Evolutionary conservation across 1,284 basidiomycete genomes (phyloP), one percentile per base, ranked within the genome.

Genomic region (Heliocybe sulcata): DNA sequence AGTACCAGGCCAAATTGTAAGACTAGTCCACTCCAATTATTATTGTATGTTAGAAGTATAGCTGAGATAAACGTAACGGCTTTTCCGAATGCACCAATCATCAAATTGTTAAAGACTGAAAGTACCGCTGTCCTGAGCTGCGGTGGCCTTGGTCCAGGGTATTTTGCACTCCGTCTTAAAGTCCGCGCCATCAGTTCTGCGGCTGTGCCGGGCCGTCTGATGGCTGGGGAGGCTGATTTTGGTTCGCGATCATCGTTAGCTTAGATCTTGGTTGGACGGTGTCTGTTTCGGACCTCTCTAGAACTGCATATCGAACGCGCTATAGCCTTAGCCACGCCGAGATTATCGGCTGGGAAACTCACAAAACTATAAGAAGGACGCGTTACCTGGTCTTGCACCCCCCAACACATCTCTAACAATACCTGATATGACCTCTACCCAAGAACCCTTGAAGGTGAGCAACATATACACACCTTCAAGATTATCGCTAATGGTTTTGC

Each of bases 381-480:
- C 19, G 4, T 8, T n/a, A n/a, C 8, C 33, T 16, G 33, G 8
- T 8, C 38, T 20, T 20, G 16, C 38, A 42, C 16, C 16, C 16
- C 19, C 12, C 4, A n/a, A 31, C 29, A 31, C 29, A 31, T 6
- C 29, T 6, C 29, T 31, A 31, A 31, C 29, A 31, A 31, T 12
- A 31, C 29, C 4, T n/a, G 38, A 42, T 42, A 52, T 52, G 47
- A 19, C 16, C 45, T 26, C 11, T 57, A 22, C 14, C 16, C n/a
- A 26, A 55, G 23, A 27, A 49, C 54, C 55, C 48, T 35, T 48
- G 6, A 29, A 51, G 29, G 35, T 55, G 35, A 42, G 54, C 22
- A 19, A 19, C 14, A 19, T 22, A 23, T 19, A 35, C 27, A 16
- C 33, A 25, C 19, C 10, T 29, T 27, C 4, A 29, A 29, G 10